Evolutionary conservation across 164 flowering plant species (phyloP).

Genomic region (Sextonia rubra): DNA sequence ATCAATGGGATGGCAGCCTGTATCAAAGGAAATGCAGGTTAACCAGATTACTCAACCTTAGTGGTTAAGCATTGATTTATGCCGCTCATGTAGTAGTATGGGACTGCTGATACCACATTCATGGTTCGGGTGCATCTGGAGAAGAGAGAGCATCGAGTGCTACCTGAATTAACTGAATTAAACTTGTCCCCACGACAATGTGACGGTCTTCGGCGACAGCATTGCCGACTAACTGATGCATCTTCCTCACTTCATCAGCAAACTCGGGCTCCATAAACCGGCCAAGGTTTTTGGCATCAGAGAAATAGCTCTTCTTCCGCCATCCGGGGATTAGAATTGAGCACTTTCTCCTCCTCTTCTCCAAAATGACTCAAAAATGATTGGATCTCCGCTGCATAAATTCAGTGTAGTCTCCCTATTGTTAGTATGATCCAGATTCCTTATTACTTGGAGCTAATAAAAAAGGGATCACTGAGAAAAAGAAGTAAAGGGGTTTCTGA

Average conservation of each 20-base stretch:
- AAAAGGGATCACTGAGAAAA: too few relatives aligned
- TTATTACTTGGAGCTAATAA: too few relatives aligned
- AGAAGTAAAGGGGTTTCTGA: too few relatives aligned
- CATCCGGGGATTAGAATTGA: slow-evolving; percentile 61
- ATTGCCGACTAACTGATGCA: slow-evolving; percentile 75
- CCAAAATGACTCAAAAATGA: slow-evolving; percentile 82
- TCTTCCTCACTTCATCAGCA: slow-evolving; percentile 37
- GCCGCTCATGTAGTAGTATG: slow-evolving; percentile 74
- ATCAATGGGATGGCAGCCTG: not conserved
- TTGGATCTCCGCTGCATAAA: slow-evolving; percentile 85
- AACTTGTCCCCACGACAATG: slow-evolving; percentile 87
- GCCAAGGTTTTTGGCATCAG: slow-evolving; percentile 51
- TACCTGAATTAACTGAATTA: slow-evolving; percentile 77
- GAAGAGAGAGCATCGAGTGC: slow-evolving; percentile 70
- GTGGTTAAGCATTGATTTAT: not conserved
- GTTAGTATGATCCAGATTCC: too few relatives aligned
- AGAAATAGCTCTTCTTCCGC: slow-evolving; percentile 74
- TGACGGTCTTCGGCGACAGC: slow-evolving; percentile 59
- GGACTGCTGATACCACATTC: slow-evolving; percentile 69
- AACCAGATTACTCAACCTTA: not conserved
- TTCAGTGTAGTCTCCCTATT: too few relatives aligned
- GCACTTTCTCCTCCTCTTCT: slow-evolving; percentile 46
- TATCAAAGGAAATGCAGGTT: not conserved
- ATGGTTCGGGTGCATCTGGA: slow-evolving; percentile 35
- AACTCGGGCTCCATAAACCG: slow-evolving; percentile 87